phyloP scores from a whole-genome alignment of 176 grass and related monocot genomes.

The Eleusine coracana region DNA sequence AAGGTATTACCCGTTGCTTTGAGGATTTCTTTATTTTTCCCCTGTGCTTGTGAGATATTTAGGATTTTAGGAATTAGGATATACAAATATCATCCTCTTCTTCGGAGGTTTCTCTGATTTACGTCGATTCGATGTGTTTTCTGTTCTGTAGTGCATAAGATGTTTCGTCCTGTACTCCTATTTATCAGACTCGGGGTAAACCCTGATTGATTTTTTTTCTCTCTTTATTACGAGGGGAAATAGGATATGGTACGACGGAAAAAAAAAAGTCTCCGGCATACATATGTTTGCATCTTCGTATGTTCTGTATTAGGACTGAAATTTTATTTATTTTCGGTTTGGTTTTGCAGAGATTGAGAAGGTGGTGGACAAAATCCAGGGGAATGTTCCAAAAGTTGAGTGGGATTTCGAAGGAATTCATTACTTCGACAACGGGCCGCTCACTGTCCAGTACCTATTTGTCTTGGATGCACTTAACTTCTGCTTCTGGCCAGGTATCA shows the following conservation, averaged over 20 bases:
- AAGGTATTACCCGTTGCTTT: constrained; percentile 39
- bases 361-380: constrained; percentile 65
- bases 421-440: constrained; percentile 83
- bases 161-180: neutral
- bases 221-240: too few relatives aligned
- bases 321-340: neutral
- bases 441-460: constrained; percentile 87
- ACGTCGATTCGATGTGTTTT: neutral
- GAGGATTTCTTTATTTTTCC: neutral
- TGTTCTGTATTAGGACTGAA: neutral
- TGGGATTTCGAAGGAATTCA: constrained; percentile 99
- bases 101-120: neutral
- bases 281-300: neutral
- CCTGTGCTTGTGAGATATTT: neutral
- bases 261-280: neutral
- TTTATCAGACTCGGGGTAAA: neutral
- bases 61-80: constrained; percentile 41
- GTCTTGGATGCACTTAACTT: constrained; percentile 91
- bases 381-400: constrained; percentile 78
- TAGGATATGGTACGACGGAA: too few relatives aligned
- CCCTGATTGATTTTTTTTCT: neutral
- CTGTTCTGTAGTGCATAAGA: neutral
- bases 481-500: constrained; percentile 96
- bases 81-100: neutral
- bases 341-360: constrained; percentile 77